These are phyloP conservation scores for Ganoderma multipileum DNA, from an alignment of 1,284 basidiomycete genomes.

Conservation along the genomic window DNA sequence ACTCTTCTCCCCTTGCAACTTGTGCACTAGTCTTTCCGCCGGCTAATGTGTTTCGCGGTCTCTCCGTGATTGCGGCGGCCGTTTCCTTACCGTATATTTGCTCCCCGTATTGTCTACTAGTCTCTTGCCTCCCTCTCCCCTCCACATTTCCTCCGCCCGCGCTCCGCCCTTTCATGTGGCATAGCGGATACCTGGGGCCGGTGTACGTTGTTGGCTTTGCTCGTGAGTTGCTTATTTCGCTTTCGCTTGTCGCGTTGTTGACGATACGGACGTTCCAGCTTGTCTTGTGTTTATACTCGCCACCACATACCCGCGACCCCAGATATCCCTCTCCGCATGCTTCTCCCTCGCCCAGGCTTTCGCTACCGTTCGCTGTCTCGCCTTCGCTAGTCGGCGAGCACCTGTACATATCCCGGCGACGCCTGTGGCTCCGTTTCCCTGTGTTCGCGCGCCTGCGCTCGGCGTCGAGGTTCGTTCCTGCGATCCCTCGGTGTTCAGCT, in stretches of 20 bases:
- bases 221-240: conserved; percentile 27
- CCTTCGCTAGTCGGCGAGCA: conserved; percentile 1
- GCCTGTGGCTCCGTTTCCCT: conserved; percentile 16
- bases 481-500: not conserved
- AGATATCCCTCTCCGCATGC: conserved; percentile 16
- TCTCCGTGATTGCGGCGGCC: conserved; percentile 19
- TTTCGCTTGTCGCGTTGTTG: not conserved
- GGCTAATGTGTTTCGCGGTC: conserved; percentile 24
- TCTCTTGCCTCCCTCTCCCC: conserved; percentile 12
- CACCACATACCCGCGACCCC: conserved; percentile 31
- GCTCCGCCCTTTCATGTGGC: conserved; percentile 20
- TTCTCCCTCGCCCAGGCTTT: not conserved
- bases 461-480: not conserved
- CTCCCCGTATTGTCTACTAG: conserved; percentile 30
- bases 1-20: conserved; percentile 23
- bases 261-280: conserved; percentile 7
- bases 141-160: conserved; percentile 4
- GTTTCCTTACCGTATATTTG: conserved; percentile 34
- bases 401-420: conserved; percentile 26
- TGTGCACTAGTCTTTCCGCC: conserved; percentile 39
- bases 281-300: conserved; percentile 32
- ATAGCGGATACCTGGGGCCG: conserved; percentile 27
- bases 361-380: conserved; percentile 3
- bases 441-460: conserved; percentile 7
- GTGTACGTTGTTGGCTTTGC: conserved; percentile 37